Evolutionary conservation across 805 yeast genomes (phyloP), one percentile per base, ranked within the genome.

Genomic region (Starmerella stigmatis): DNA sequence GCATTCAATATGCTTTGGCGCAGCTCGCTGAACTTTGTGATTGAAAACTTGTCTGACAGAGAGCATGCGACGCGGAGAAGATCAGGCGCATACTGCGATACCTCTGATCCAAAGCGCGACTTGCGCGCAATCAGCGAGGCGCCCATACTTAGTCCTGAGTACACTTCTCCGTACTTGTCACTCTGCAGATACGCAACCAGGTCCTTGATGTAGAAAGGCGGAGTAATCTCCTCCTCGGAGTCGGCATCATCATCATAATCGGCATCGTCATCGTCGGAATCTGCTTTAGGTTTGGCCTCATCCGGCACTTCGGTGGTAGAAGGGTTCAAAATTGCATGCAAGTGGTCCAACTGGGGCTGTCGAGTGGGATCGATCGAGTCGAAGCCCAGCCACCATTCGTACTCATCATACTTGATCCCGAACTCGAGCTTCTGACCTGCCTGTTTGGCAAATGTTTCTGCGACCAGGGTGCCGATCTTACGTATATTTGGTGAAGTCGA

Each of bases 141-240:
- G 0, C 78, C 81, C 8, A 60, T 53, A 4, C 54, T 55, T n/a
- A 78, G 65, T 0, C 82, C 82, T 3, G 54, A 66, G 49, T 55
- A 75, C 66, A 66, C 74, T 51, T 68, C 78, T 53, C 57, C 75
- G 12, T 70, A 76, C 38, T 64, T 68, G 15, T 59, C 56, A 0
- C 69, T 66, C 10, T 65, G 64, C 15, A 81, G 65, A 53, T 79
- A 81, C 12, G 65, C 62, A 4, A 85, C 56, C 17, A 88, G 64
- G 49, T 86, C 94, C 51, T 81, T 79, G 31, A 89, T 62, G 55
- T 85, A 89, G 2, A 84, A 69, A 0, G 86, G 86, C 0, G 69
- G 57, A 0, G 75, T 65, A 5, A 59, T 63, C 15, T 63, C 57
- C 19, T 57, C 62, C 21, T 50, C 57, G 29, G 50, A 43, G 32